Conservation (phyloP, 495 filamentous ascomycete species). For the Hyaloscypha variabilis region DNA sequence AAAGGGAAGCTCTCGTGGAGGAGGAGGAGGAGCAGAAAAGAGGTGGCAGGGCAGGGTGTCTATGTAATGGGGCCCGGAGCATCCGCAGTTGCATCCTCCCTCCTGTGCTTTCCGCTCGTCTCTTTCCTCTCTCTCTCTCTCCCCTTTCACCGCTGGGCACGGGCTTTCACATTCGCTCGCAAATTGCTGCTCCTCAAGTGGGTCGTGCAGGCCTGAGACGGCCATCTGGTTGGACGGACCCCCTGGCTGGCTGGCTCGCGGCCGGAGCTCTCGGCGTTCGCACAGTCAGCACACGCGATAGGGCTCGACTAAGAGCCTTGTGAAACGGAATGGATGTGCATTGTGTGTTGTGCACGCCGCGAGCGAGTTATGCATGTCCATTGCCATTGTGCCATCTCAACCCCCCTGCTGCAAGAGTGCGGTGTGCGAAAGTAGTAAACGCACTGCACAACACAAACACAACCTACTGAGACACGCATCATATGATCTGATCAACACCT, state of each 20-base stretch:
- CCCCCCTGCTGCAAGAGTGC: too few species aligned
- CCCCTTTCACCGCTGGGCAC: not conserved
- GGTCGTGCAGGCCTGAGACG: not conserved
- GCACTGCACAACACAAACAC: too few species aligned
- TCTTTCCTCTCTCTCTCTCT: not conserved
- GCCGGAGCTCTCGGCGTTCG: not conserved
- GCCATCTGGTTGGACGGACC: too few species aligned
- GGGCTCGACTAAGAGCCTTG: too few species aligned
- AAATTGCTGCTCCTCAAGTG: constrained; percentile 9
- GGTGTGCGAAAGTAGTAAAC: too few species aligned
- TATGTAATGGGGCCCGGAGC: not conserved
- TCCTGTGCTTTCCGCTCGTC: not conserved
- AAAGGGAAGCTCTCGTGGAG: constrained; percentile 2
- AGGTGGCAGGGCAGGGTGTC: not conserved
- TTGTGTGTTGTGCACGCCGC: not conserved
- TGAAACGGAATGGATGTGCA: too few species aligned
- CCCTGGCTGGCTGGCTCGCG: not conserved
- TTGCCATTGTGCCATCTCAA: too few species aligned
- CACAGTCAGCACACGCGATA: not conserved
- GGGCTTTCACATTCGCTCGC: constrained; percentile 1
- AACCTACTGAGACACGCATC: too few species aligned
- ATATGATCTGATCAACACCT: too few species aligned
- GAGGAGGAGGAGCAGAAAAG: constrained; percentile 1
- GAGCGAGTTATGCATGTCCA: too few species aligned
- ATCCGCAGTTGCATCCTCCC: not conserved